Percentiles rank a stretch among this genome's conserved stretches.
These are phyloP conservation scores for Trametes versicolor DNA, from an alignment of 1,284 basidiomycete genomes.

Conservation along the genomic window DNA sequence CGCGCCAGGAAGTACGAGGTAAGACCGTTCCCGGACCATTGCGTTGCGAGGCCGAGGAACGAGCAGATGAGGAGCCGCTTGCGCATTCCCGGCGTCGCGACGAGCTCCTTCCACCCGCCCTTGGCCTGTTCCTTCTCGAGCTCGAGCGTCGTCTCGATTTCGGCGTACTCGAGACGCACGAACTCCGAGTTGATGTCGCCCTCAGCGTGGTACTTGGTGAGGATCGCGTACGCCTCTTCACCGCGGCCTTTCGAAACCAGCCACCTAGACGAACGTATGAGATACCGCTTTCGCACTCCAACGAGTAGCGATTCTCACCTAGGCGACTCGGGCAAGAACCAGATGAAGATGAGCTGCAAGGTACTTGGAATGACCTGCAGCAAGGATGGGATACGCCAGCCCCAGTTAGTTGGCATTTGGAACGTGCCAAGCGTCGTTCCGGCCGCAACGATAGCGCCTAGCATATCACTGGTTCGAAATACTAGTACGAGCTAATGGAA, in stretches of 20 bases:
- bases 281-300: neutral
- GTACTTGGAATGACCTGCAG: slow-evolving; percentile 66
- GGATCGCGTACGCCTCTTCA: slow-evolving; percentile 54
- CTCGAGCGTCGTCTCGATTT: slow-evolving; percentile 64
- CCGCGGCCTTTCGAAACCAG: slow-evolving; percentile 61
- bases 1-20: slow-evolving; percentile 81
- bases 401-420: slow-evolving; percentile 59
- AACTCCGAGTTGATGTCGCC: slow-evolving; percentile 60
- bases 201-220: slow-evolving; percentile 63
- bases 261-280: slow-evolving; percentile 48
- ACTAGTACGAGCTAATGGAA: too few relatives aligned
- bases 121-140: slow-evolving; percentile 53
- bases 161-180: slow-evolving; percentile 61
- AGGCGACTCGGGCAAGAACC: slow-evolving; percentile 67
- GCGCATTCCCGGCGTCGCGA: slow-evolving; percentile 61
- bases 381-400: slow-evolving; percentile 69
- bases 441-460: slow-evolving; percentile 42
- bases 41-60: slow-evolving; percentile 67
- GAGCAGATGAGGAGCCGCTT: slow-evolving; percentile 62
- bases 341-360: slow-evolving; percentile 61
- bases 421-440: slow-evolving; percentile 65
- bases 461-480: neutral
- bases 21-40: slow-evolving; percentile 75
- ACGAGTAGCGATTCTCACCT: slow-evolving; percentile 46
- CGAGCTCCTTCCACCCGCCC: slow-evolving; percentile 57